phyloP scores from a whole-genome alignment of 208 protist species.

The Leishmania arabica region DNA sequence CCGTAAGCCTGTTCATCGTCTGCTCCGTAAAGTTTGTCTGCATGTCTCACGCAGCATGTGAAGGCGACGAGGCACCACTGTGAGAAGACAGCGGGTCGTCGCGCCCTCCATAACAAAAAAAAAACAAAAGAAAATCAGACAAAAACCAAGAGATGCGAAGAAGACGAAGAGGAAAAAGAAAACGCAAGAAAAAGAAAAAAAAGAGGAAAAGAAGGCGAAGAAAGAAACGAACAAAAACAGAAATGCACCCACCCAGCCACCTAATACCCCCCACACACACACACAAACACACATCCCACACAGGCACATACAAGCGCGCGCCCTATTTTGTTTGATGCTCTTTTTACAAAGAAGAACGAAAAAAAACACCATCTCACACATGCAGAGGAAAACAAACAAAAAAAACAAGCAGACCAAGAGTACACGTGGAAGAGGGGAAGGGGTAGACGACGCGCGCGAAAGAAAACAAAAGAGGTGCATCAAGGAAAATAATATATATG shows the following conservation, averaged over 20 bases:
- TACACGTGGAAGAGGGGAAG: neutral
- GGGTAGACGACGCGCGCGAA: neutral
- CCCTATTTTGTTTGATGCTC: slow-evolving; percentile 1
- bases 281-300: neutral
- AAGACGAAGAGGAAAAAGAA: slow-evolving; percentile 1
- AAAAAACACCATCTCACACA: neutral
- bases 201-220: slow-evolving; percentile 1
- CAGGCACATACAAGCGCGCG: neutral
- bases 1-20: neutral
- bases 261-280: neutral
- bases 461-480: neutral
- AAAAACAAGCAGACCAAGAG: neutral
- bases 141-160: neutral
- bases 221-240: neutral
- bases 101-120: neutral
- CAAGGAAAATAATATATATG: neutral
- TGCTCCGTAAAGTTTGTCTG: neutral
- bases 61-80: neutral
- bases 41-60: neutral
- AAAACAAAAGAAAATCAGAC: neutral
- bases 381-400: neutral
- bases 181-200: neutral
- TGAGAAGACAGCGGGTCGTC: neutral
- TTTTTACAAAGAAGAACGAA: neutral
- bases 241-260: neutral